phyloP scores from a whole-genome alignment of 1,139 yeast species.

The Komagataea norvegica region DNA sequence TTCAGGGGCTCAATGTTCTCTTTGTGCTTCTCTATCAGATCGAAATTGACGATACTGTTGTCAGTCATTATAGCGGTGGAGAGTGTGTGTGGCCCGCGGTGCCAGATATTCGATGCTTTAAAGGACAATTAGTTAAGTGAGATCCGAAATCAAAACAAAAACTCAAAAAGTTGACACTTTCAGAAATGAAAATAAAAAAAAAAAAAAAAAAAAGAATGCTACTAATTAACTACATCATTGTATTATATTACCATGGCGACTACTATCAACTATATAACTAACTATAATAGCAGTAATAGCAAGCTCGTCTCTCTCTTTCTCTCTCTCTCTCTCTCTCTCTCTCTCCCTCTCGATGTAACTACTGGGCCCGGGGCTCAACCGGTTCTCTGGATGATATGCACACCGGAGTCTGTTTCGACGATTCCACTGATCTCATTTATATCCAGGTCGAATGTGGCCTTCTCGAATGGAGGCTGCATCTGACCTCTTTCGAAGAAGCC shows the following conservation, averaged over 20 bases:
- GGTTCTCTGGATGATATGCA: constrained; percentile 82
- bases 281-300: no score
- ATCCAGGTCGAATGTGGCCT: constrained; percentile 74
- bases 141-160: no score
- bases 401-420: constrained; percentile 87
- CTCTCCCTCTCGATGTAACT: no score
- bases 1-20: constrained; percentile 72
- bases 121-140: no score
- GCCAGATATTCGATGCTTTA: no score
- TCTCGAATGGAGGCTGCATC: constrained; percentile 94
- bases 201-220: no score
- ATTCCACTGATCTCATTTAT: constrained; percentile 82
- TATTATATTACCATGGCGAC: constrained; percentile 3
- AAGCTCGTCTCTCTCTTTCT: no score
- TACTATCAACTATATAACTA: no score
- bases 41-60: constrained; percentile 36
- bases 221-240: no score
- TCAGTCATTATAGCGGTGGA: constrained; percentile 8
- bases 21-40: constrained; percentile 62
- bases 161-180: not conserved
- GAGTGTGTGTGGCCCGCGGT: no score
- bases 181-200: constrained; percentile 1
- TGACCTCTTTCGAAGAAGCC: constrained; percentile 86
- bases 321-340: no score
- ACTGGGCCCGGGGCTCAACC: constrained; percentile 34